phyloP scores from a whole-genome alignment of 768 basidiomycete species.

The Boletales sp. region DNA sequence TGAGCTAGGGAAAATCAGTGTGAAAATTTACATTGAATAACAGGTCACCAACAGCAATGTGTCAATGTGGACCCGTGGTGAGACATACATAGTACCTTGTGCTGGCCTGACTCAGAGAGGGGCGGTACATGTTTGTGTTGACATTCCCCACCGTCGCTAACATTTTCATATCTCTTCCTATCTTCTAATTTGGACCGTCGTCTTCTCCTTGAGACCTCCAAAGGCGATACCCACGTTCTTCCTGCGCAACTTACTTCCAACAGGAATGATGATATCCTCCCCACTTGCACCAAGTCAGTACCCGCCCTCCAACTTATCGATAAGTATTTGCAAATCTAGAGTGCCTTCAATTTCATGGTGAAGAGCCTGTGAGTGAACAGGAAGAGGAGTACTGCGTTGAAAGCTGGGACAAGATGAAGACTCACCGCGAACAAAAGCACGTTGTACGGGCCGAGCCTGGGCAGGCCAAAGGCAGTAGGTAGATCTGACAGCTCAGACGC shows the following conservation, averaged over 20 bases:
- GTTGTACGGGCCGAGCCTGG: conserved; percentile 35
- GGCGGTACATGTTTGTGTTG: no score
- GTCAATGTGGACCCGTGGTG: no score
- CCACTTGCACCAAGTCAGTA: conserved; percentile 70
- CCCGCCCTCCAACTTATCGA: conserved; percentile 91
- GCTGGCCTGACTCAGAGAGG: no score
- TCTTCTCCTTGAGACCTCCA: conserved; percentile 85
- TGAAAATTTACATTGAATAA: no score
- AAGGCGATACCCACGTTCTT: conserved; percentile 86
- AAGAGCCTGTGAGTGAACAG: conserved; percentile 67
- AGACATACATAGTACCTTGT: no score
- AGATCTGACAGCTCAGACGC: conserved; percentile 19
- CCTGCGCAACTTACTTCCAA: conserved; percentile 81
- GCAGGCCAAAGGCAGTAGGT: conserved; percentile 37
- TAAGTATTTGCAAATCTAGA: conserved; percentile 86
- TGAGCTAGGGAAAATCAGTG: no score
- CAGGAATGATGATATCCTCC: conserved; percentile 83
- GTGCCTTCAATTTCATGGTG: conserved; percentile 74
- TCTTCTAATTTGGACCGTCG: conserved; percentile 84
- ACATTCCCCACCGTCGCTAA: conserved; percentile 67
- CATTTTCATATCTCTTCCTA: conserved; percentile 61
- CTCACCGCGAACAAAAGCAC: conserved; percentile 55
- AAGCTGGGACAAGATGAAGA: conserved; percentile 40
- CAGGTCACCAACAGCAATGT: no score
- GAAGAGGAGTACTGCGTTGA: conserved; percentile 49